Conservation (phyloP, 1,284 basidiomycete species). For the Amylostereum chailletii region DNA sequence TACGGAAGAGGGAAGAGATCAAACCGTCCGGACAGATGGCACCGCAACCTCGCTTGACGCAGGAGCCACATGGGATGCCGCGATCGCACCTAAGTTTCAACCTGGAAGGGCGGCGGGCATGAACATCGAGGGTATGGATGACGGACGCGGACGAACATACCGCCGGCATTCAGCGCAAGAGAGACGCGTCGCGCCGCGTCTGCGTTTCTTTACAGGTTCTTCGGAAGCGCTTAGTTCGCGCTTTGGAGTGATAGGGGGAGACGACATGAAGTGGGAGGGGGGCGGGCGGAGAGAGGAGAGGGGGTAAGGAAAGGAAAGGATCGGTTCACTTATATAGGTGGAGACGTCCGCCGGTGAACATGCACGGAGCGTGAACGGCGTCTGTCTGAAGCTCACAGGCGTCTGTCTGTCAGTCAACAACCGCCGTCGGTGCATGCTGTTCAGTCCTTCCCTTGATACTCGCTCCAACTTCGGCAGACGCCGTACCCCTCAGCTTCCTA, state of each 20-base stretch:
- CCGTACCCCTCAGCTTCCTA: too few species aligned
- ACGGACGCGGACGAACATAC: constrained; percentile 15
- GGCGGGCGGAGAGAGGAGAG: constrained; percentile 4
- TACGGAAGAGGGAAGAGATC: too few species aligned
- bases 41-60: constrained; percentile 57
- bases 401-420: too few species aligned
- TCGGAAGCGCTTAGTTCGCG: constrained; percentile 16
- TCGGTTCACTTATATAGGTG: too few species aligned
- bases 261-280: constrained; percentile 24
- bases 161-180: constrained; percentile 73
- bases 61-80: constrained; percentile 57
- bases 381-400: too few species aligned
- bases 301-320: neutral
- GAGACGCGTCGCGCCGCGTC: constrained; percentile 67
- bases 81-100: constrained; percentile 60
- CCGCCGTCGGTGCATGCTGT: too few species aligned
- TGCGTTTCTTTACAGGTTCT: constrained; percentile 50
- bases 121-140: neutral
- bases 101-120: constrained; percentile 20
- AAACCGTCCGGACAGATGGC: constrained; percentile 57
- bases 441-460: too few species aligned
- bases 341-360: too few species aligned
- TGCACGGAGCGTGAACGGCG: too few species aligned
- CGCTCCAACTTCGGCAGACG: too few species aligned
- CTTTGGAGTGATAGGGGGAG: constrained; percentile 21